Conservation (phyloP, 1,284 basidiomycete genomes). For the Leccinum griseonigrum region DNA sequence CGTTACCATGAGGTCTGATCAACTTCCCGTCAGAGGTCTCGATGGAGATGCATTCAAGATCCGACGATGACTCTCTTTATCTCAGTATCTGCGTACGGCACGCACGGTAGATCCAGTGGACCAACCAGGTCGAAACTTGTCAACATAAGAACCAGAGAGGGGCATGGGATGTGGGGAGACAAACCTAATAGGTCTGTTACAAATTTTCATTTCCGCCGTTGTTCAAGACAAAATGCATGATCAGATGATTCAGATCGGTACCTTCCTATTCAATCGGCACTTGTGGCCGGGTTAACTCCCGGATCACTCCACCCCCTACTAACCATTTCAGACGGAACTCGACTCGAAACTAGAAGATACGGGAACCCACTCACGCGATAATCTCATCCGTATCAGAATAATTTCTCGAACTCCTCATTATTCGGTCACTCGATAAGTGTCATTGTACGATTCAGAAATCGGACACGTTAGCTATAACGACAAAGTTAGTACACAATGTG, state of each 20-base stretch:
- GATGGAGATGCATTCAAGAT: background rate
- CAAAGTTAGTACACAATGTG: background rate
- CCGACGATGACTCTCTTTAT: background rate
- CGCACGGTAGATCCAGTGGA: background rate
- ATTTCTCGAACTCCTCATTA: background rate
- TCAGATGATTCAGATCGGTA: background rate
- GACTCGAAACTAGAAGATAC: background rate
- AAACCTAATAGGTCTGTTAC: background rate
- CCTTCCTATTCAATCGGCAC: background rate
- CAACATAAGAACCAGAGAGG: background rate
- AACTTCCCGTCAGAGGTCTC: background rate
- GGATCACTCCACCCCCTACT: background rate
- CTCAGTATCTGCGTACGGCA: background rate
- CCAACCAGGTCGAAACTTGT: background rate
- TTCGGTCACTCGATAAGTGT: background rate
- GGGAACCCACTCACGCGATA: background rate
- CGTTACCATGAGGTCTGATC: constrained; percentile 1
- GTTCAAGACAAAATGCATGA: background rate
- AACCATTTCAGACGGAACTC: background rate
- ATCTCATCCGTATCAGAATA: background rate
- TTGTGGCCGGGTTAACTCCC: constrained; percentile 1
- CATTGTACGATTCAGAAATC: background rate
- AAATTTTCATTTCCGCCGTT: background rate
- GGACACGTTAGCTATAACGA: background rate
- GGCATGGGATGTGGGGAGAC: background rate